Evolutionary conservation across 805 yeast species (phyloP).

Genomic region (Lipomyces kockii): DNA sequence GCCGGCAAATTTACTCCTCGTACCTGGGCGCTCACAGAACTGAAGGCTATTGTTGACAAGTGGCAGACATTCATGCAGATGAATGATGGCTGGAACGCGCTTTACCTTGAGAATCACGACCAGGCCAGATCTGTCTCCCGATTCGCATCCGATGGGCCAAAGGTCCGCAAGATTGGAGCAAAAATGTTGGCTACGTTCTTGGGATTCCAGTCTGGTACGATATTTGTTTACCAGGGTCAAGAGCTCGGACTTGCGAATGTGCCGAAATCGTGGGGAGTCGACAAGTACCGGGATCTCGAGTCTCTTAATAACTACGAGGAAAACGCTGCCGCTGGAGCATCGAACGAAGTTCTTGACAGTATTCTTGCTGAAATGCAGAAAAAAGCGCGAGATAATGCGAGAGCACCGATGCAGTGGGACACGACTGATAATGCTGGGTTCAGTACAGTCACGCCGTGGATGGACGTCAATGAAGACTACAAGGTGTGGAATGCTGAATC

Average conservation of each 20-base stretch:
- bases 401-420: constrained; percentile 61
- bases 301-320: constrained; percentile 49
- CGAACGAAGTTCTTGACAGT: not conserved
- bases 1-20: constrained; percentile 24
- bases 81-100: constrained; percentile 64
- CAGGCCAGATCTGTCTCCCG: constrained; percentile 60
- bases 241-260: constrained; percentile 47
- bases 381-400: constrained; percentile 57
- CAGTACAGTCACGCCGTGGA: constrained; percentile 56
- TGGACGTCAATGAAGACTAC: constrained; percentile 55
- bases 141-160: constrained; percentile 53
- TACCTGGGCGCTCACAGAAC: constrained; percentile 20
- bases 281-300: constrained; percentile 58
- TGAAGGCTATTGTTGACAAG: constrained; percentile 29
- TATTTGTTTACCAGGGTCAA: constrained; percentile 65
- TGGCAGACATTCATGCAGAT: constrained; percentile 49
- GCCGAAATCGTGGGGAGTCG: constrained; percentile 51
- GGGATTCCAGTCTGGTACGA: constrained; percentile 57
- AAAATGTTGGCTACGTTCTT: constrained; percentile 56
- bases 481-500: constrained; percentile 54
- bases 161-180: constrained; percentile 49
- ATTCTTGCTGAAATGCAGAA: constrained; percentile 38
- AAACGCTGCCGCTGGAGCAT: not conserved
- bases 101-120: constrained; percentile 63
- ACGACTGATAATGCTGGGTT: constrained; percentile 49